These are phyloP conservation scores for Aspergillus pseudotamarii DNA, from an alignment of 2,329 filamentous ascomycete species.

Conservation along the genomic window DNA sequence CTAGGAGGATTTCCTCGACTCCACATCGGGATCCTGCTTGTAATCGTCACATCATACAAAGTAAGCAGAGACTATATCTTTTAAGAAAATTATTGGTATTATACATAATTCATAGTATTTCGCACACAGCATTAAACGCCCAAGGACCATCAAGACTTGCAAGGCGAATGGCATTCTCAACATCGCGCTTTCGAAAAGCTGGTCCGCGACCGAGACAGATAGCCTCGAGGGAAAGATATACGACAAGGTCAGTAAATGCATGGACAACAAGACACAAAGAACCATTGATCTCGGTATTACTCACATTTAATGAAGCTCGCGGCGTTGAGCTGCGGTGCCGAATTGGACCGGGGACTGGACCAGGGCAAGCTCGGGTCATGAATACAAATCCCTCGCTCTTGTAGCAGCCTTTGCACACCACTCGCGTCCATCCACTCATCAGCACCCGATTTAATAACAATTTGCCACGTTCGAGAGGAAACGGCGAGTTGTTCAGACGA, in stretches of 20 bases:
- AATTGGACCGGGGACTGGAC: constrained; percentile 11
- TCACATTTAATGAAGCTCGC: constrained; percentile 23
- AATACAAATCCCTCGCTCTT: constrained; percentile 19
- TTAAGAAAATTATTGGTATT: background rate
- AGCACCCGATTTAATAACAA: constrained; percentile 16
- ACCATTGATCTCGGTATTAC: constrained; percentile 3
- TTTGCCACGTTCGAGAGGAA: constrained; percentile 21
- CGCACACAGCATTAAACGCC: constrained; percentile 11
- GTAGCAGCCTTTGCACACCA: constrained; percentile 26
- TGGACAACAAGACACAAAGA: background rate
- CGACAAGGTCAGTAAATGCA: constrained; percentile 13
- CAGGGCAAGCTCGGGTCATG: constrained; percentile 12
- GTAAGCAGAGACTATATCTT: background rate
- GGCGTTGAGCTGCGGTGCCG: constrained; percentile 17
- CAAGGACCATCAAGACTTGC: constrained; percentile 18
- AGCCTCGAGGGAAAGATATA: constrained; percentile 20
- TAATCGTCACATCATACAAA: background rate
- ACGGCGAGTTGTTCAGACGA: constrained; percentile 15
- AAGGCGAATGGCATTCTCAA: constrained; percentile 25
- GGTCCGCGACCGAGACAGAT: constrained; percentile 28
- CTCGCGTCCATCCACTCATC: constrained; percentile 28
- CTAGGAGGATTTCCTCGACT: constrained; percentile 1
- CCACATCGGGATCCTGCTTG: background rate
- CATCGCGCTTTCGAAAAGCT: constrained; percentile 22
- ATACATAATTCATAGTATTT: background rate